phyloP scores from a whole-genome alignment of 2,329 filamentous ascomycete genomes.

The Neofusicoccum laricinum region DNA sequence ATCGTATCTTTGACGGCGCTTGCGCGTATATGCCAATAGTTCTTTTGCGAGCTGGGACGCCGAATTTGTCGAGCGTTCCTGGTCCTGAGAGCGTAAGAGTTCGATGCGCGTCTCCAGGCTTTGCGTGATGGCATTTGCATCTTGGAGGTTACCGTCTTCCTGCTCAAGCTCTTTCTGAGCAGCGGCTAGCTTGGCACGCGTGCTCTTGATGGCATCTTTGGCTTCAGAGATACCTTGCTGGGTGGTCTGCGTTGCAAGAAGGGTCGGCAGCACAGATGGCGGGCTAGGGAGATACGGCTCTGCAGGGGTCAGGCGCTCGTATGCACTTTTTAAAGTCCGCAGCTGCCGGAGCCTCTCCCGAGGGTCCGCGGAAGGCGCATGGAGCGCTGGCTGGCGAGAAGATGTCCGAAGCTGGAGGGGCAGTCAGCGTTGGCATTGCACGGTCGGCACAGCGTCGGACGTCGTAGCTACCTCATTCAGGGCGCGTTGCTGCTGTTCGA shows the following conservation, averaged over 20 bases:
- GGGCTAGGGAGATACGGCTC: slow-evolving; percentile 63
- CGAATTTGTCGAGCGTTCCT: slow-evolving; percentile 56
- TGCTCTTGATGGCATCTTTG: slow-evolving; percentile 54
- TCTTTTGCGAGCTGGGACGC: slow-evolving; percentile 62
- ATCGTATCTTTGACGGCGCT: slow-evolving; percentile 60
- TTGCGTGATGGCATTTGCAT: slow-evolving; percentile 45
- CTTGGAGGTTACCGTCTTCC: slow-evolving; percentile 47
- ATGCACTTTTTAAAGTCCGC: slow-evolving; percentile 59
- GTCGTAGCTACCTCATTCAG: slow-evolving; percentile 41
- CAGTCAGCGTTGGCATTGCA: neutral
- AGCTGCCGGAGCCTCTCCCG: slow-evolving; percentile 44
- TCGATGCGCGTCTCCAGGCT: slow-evolving; percentile 58
- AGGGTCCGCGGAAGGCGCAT: slow-evolving; percentile 32
- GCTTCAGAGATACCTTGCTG: slow-evolving; percentile 64
- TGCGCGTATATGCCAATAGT: slow-evolving; percentile 58
- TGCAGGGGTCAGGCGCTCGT: slow-evolving; percentile 59
- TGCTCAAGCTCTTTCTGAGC: slow-evolving; percentile 40
- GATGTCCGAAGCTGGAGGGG: slow-evolving; percentile 45
- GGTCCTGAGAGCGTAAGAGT: slow-evolving; percentile 56
- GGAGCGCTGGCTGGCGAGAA: slow-evolving; percentile 22
- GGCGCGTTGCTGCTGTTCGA: slow-evolving; percentile 47
- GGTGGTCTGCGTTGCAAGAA: slow-evolving; percentile 68
- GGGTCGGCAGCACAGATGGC: slow-evolving; percentile 66
- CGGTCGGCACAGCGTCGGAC: too few species aligned
- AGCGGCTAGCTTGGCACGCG: slow-evolving; percentile 38